Percentiles rank a stretch among this genome's conserved stretches.
Conservation (phyloP, 2,329 filamentous ascomycete species). For the Diaporthe nobilis region DNA sequence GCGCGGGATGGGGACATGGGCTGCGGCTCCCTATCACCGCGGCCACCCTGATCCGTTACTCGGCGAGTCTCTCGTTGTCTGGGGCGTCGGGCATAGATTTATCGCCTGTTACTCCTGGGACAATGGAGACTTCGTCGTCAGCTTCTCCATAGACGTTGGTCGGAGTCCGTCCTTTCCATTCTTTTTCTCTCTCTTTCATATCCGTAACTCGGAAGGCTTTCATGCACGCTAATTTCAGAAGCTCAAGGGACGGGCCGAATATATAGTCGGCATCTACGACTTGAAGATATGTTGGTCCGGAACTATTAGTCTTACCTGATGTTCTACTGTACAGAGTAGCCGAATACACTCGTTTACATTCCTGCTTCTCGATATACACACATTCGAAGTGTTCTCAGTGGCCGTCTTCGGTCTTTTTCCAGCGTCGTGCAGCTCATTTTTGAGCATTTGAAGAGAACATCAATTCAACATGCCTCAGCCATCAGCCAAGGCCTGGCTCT, state of each 20-base stretch:
- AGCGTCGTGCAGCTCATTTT: too few species aligned
- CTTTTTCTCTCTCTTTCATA: too few species aligned
- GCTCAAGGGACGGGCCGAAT: not conserved
- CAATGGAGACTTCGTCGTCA: not conserved
- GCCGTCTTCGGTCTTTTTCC: not conserved
- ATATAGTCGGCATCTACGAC: not conserved
- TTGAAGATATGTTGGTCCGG: not conserved
- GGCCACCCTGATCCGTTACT: not conserved
- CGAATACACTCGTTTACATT: not conserved
- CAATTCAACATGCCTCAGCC: not conserved
- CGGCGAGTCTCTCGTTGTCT: not conserved
- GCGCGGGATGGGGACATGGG: not conserved
- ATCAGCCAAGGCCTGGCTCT: slow-evolving; percentile 7
- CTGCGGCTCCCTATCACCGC: not conserved
- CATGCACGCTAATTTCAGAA: not conserved
- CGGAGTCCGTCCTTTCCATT: not conserved
- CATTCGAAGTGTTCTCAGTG: not conserved
- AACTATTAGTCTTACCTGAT: not conserved
- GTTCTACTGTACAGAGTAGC: not conserved
- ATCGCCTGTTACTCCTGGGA: not conserved
- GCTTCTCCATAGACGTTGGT: not conserved
- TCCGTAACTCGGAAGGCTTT: not conserved
- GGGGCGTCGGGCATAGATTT: not conserved
- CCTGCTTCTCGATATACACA: not conserved
- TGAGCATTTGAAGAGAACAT: not conserved